Evolutionary conservation across 2,329 filamentous ascomycete genomes (phyloP), one percentile per base, ranked within the genome.

Genomic region (Nigrograna mackinnonii): DNA sequence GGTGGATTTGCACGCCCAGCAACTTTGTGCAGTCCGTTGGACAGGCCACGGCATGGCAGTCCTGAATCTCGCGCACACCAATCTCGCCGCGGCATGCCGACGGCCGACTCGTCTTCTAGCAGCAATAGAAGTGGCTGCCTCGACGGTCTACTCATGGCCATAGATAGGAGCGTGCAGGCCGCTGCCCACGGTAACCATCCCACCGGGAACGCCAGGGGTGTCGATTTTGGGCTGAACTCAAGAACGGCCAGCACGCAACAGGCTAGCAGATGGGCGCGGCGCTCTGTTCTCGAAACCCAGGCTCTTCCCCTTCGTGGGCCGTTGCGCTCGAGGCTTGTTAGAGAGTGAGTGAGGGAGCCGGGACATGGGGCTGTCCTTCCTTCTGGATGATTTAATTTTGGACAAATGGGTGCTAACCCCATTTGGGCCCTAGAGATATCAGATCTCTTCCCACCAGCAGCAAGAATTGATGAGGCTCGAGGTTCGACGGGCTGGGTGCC

Each of bases 391-490:
- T 50, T 50, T 59, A 54, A 52, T 51, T 56, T 52, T 46, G 49
- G 48, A 42, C 36, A 19, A 37, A 36, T 21, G 44, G n/a, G n/a
- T 35, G 34, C 58, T 61, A 62, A 53, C 57, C 55, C 33, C 31
- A 30, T 56, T 54, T 31, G 52, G 47, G 41, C 37, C 35, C 47
- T 18, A 37, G 41, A 51, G 53, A 54, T 59, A 46, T n/a, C 43
- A 51, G 46, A 50, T 49, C 46, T 46, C 46, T 39, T 11, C 33
- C 32, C 43, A 44, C 47, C 54, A 44, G 45, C 49, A 51, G n/a
- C n/a, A n/a, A n/a, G n/a, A 44, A 54, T 57, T 55, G 55, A 57
- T 62, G 58, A 65, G 61, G 56, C 55, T 64, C 54, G 51, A 60
- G 46, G 46, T 43, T 42, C 39, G 50, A 55, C 49, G 52, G 43